Evolutionary conservation across 805 yeast species (phyloP), one percentile per base, ranked within the genome.

Genomic region (Sugiyamaella chiloensis): DNA sequence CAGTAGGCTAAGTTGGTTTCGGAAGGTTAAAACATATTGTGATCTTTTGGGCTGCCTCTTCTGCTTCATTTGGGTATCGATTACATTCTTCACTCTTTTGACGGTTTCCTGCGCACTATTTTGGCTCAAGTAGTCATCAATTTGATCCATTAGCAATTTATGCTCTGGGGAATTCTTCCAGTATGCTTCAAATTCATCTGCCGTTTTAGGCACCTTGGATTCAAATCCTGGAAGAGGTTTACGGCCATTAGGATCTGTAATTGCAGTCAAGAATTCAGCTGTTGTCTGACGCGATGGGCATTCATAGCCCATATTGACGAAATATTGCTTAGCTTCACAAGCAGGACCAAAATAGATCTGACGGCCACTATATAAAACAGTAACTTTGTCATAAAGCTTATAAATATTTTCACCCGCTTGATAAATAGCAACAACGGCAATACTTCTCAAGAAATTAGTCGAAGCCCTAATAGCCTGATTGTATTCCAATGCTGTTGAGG

Each of bases 401-500:
- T 80, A 83, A 47, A 83, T 80, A 55, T 80, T 79, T 60, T 81
- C 83, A 29, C 83, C 77, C 50, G 85, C 83, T 64, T 81, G 87
- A 62, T 80, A 80, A 42, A 84, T 79, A 24, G 91, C 85, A 42
- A 84, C 81, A 39, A 81, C 71, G 1, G 86, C 80, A 4, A 84
- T 71, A 11, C 77, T 69, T 20, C 73, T 70, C 48, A 75, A 63
- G 43, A 81, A 66, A 29, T 71, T 66, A 2, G 88, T 82, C n/a
- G 78, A 68, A 2, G 80, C 74, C 57, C 85, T 80, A 52, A 86
- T 71, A 17, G 87, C 83, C 52, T 79, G 72, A 34, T 84, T 73
- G 59, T 80, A 86, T 61, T 85, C 90, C 53, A 83, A 71, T 2
- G 95, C 95, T 35, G 93, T 85, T 8, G 93, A 85, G 3, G 93